phyloP scores from a whole-genome alignment of 805 yeast species.

The Candida manassasensis region DNA sequence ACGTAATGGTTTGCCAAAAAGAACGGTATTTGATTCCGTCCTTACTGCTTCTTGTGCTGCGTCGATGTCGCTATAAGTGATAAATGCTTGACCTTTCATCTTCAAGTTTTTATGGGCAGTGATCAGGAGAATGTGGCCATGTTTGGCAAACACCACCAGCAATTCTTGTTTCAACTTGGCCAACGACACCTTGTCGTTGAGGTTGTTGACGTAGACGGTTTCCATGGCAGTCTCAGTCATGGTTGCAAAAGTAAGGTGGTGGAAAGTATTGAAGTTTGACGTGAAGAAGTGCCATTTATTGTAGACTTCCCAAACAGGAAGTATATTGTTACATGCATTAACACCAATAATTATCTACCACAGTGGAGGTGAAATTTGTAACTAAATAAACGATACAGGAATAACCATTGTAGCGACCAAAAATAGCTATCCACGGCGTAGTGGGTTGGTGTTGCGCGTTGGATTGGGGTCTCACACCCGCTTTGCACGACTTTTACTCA shows the following conservation, averaged over 20 bases:
- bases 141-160: constrained; percentile 34
- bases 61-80: constrained; percentile 44
- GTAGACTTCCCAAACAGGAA: constrained; percentile 1
- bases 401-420: too few relatives aligned
- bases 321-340: not conserved
- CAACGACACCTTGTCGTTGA: constrained; percentile 63
- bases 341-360: not conserved
- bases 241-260: not conserved
- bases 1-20: constrained; percentile 47
- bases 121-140: constrained; percentile 47
- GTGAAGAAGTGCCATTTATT: not conserved
- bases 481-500: too few relatives aligned
- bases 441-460: too few relatives aligned
- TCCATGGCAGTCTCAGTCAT: constrained; percentile 10
- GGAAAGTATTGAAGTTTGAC: not conserved
- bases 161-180: constrained; percentile 46
- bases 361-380: too few relatives aligned
- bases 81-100: constrained; percentile 80
- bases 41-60: constrained; percentile 45
- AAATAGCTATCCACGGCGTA: too few relatives aligned
- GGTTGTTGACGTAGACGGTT: constrained; percentile 61
- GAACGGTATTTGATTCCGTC: constrained; percentile 32
- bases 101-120: constrained; percentile 57
- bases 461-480: too few relatives aligned
- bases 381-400: too few relatives aligned